Percentiles rank a stretch among this genome's conserved stretches.
phyloP scores from a whole-genome alignment of 2,329 filamentous ascomycete genomes.

The Neopestalotiopsis clavispora region DNA sequence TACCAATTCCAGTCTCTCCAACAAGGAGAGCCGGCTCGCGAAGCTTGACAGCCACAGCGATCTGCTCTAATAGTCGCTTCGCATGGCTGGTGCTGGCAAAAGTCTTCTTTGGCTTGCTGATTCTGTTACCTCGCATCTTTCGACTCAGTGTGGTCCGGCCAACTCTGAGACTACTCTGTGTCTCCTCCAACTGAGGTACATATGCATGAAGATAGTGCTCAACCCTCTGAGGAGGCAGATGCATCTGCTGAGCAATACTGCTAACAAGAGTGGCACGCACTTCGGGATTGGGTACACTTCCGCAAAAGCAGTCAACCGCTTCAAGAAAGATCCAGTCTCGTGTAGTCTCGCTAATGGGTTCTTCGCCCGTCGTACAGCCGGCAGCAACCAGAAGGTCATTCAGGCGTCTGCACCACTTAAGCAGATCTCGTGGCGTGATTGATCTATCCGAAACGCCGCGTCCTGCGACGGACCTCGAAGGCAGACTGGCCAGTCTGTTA shows the following conservation, averaged over 20 bases:
- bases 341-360: conserved; percentile 73
- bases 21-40: conserved; percentile 92
- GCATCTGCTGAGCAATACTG: conserved; percentile 84
- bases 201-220: conserved; percentile 78
- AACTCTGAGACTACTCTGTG: conserved; percentile 61
- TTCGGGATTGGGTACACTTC: conserved; percentile 72
- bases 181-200: conserved; percentile 71
- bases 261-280: conserved; percentile 65
- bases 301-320: conserved; percentile 89
- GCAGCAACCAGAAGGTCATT: conserved; percentile 65
- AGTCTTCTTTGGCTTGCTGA: conserved; percentile 61
- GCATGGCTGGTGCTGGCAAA: conserved; percentile 92
- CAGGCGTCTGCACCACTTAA: conserved; percentile 89
- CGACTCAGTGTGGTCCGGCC: conserved; percentile 70
- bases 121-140: conserved; percentile 54
- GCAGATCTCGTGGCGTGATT: conserved; percentile 69
- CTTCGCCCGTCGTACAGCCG: conserved; percentile 68
- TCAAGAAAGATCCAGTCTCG: conserved; percentile 91
- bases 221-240: conserved; percentile 80
- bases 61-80: conserved; percentile 83
- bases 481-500: conserved; percentile 53
- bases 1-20: conserved; percentile 98
- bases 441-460: conserved; percentile 49
- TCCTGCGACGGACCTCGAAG: conserved; percentile 37
- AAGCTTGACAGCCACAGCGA: conserved; percentile 80